These are phyloP conservation scores for Acanthamoeba castellanii DNA, from an alignment of 208 protist genomes.

Conservation along the genomic window DNA sequence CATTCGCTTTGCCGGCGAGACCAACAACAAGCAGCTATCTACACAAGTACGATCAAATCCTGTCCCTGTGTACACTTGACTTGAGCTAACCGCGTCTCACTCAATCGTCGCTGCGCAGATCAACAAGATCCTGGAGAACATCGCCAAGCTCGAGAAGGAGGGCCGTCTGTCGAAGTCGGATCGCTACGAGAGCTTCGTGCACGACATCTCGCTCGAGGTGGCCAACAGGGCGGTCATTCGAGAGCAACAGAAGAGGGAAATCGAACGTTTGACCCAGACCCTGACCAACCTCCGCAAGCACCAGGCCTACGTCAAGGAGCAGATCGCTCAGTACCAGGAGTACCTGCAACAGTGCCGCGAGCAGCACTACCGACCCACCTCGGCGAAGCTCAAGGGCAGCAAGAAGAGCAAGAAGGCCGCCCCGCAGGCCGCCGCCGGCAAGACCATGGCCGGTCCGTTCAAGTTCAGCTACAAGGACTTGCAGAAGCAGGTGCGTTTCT, in stretches of 20 bases:
- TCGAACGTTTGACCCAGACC: constrained; percentile 79
- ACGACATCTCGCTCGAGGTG: constrained; percentile 87
- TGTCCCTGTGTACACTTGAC: no score
- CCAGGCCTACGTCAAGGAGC: constrained; percentile 85
- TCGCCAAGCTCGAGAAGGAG: constrained; percentile 85
- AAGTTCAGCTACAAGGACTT: constrained; percentile 74
- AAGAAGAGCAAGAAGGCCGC: constrained; percentile 34
- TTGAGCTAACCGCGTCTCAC: no score
- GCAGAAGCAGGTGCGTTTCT: constrained; percentile 8
- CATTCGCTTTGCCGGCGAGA: constrained; percentile 78
- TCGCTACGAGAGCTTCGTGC: constrained; percentile 86
- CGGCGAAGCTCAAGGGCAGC: constrained; percentile 40
- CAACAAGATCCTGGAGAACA: constrained; percentile 84
- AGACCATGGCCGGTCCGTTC: constrained; percentile 82
- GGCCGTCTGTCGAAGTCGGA: constrained; percentile 79
- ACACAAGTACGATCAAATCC: neutral
- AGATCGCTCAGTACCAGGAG: constrained; percentile 84
- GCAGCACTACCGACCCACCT: constrained; percentile 82
- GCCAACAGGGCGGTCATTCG: constrained; percentile 83
- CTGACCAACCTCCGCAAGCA: constrained; percentile 82
- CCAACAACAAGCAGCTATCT: constrained; percentile 65
- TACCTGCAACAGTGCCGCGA: constrained; percentile 84
- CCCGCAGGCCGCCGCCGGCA: constrained; percentile 12
- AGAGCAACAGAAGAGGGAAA: constrained; percentile 86
- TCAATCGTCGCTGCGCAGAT: constrained; percentile 70